Conservation (phyloP, 192 early-diverging fungal species). For the Coemansia sp. region DNA sequence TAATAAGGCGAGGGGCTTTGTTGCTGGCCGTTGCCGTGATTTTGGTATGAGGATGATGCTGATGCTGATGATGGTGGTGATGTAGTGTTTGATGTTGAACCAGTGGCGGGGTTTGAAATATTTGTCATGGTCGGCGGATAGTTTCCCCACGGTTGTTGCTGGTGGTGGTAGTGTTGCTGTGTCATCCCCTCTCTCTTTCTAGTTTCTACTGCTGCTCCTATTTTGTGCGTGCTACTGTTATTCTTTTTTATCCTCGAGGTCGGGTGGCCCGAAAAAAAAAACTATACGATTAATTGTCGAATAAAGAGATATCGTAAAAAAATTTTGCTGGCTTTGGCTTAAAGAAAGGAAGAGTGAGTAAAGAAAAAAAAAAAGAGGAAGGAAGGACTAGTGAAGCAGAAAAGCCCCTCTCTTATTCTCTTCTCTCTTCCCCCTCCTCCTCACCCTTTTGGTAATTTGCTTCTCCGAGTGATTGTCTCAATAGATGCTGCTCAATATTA, state of each 20-base stretch:
- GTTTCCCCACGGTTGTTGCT: slow-evolving; percentile 12
- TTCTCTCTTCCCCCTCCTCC: neutral
- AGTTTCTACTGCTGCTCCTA: neutral
- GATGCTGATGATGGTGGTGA: slow-evolving; percentile 19
- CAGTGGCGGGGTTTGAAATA: slow-evolving; percentile 6
- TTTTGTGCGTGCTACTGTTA: neutral
- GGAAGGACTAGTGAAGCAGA: neutral
- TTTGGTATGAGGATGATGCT: slow-evolving; percentile 12
- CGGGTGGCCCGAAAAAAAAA: neutral
- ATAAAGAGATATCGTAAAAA: neutral
- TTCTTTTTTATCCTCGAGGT: neutral
- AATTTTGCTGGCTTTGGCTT: neutral
- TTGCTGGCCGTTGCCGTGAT: slow-evolving; percentile 19
- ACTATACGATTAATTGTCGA: neutral
- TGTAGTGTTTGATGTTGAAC: slow-evolving; percentile 7
- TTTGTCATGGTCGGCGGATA: neutral
- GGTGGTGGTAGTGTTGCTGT: neutral
- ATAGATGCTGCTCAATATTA: neutral
- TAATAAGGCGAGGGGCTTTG: slow-evolving; percentile 15
- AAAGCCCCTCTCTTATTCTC: neutral
- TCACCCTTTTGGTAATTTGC: slow-evolving; percentile 3
- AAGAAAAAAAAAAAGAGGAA: neutral
- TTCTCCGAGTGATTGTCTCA: neutral
- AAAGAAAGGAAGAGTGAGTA: neutral
- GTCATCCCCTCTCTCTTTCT: neutral